Conservation (phyloP, 2,329 filamentous ascomycete species). For the Trichoderma simmonsii region DNA sequence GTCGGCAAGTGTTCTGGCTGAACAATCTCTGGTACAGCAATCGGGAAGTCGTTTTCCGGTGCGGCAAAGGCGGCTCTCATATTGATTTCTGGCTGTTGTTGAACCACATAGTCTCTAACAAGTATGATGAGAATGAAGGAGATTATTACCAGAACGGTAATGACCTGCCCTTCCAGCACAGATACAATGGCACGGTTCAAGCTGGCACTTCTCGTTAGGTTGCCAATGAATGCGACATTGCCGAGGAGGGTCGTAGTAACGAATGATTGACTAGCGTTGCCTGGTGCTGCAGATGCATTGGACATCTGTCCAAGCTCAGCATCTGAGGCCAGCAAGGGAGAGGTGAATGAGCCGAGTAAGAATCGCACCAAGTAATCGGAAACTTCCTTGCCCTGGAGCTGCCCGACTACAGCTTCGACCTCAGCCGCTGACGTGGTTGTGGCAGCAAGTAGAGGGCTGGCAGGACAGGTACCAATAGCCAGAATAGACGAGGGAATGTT, state of each 20-base stretch:
- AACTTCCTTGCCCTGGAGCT: constrained; percentile 31
- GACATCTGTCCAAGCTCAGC: not conserved
- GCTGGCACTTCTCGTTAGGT: constrained; percentile 64
- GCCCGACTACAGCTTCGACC: constrained; percentile 31
- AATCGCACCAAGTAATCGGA: constrained; percentile 34
- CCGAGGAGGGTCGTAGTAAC: constrained; percentile 48
- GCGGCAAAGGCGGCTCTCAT: constrained; percentile 66
- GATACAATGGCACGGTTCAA: constrained; percentile 79
- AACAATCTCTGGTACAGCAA: constrained; percentile 24
- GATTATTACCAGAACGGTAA: constrained; percentile 86
- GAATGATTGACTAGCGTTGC: constrained; percentile 2
- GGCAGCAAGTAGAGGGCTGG: constrained; percentile 34
- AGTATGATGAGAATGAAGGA: constrained; percentile 96
- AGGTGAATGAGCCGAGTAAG: constrained; percentile 30
- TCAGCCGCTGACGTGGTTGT: constrained; percentile 33
- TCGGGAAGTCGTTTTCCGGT: constrained; percentile 30
- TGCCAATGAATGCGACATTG: constrained; percentile 55
- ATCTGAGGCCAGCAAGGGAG: constrained; percentile 23
- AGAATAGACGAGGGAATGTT: constrained; percentile 28
- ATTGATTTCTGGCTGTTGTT: constrained; percentile 92
- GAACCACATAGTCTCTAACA: constrained; percentile 95
- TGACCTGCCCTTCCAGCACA: constrained; percentile 86
- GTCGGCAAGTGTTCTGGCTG: constrained; percentile 13
- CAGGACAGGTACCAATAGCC: constrained; percentile 33
- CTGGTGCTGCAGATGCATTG: not conserved